Evolutionary conservation across 352 stramenopile species (phyloP).

Genomic region (Saprolegnia parasitica): DNA sequence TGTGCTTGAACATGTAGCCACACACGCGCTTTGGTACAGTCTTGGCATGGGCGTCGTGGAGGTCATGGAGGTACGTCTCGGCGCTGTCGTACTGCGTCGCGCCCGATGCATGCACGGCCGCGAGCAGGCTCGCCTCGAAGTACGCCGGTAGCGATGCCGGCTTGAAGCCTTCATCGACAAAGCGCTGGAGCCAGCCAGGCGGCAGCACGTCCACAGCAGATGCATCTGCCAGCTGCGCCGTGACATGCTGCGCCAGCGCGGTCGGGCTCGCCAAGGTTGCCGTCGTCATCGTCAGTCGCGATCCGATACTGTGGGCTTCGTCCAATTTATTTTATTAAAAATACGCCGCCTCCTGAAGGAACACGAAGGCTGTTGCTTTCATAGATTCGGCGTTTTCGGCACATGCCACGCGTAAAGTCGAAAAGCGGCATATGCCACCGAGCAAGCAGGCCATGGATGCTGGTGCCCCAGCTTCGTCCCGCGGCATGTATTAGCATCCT

Average conservation of each 20-base stretch:
- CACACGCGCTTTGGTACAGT: conserved; percentile 58
- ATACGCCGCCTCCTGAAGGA: too few species aligned
- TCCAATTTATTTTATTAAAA: too few species aligned
- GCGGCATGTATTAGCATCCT: too few species aligned
- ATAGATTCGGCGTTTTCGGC: too few species aligned
- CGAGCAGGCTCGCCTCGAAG: conserved; percentile 51
- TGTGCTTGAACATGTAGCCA: conserved; percentile 94
- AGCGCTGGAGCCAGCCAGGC: conserved; percentile 11
- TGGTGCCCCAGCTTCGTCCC: too few species aligned
- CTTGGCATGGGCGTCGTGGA: conserved; percentile 1
- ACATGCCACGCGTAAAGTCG: too few species aligned
- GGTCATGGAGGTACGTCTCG: conserved; percentile 20
- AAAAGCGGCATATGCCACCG: too few species aligned
- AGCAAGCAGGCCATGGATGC: too few species aligned
- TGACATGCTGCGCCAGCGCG: background rate
- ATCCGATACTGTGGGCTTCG: too few species aligned
- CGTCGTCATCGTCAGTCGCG: background rate
- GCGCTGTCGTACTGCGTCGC: background rate
- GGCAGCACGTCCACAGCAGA: background rate
- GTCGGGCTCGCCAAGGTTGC: background rate
- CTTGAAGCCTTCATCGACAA: conserved; percentile 7
- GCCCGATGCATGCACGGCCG: conserved; percentile 29
- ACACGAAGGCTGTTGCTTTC: too few species aligned
- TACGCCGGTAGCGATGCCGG: conserved; percentile 35
- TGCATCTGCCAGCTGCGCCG: background rate